A percentile compares a stretch with the other conserved stretches of the same genome.
phyloP scores from a whole-genome alignment of 2,329 filamentous ascomycete genomes.

The Trichophyton verrucosum region DNA sequence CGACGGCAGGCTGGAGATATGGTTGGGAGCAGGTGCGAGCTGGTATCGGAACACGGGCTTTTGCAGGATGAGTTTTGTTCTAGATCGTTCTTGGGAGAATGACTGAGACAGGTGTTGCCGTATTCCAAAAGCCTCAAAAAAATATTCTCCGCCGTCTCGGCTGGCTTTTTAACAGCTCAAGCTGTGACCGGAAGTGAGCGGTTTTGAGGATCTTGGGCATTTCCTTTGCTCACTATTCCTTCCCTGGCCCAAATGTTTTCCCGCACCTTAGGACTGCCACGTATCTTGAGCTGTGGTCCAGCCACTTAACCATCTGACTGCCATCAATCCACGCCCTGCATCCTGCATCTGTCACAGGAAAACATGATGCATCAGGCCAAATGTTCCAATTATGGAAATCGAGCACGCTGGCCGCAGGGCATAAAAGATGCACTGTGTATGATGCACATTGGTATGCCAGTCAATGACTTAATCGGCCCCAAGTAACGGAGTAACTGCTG shows the following conservation, averaged over 20 bases:
- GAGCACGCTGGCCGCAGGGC: not conserved
- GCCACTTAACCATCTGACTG: not conserved
- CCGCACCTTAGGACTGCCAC: not conserved
- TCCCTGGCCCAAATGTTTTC: not conserved
- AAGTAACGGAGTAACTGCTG: not conserved
- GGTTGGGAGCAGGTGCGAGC: not conserved
- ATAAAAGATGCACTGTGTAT: not conserved
- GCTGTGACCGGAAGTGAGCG: not conserved
- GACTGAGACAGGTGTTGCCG: not conserved
- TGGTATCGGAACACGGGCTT: not conserved
- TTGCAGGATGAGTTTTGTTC: not conserved
- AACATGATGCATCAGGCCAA: not conserved
- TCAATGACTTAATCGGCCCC: not conserved
- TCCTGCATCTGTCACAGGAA: not conserved
- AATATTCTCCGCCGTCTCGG: not conserved
- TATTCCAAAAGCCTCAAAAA: not conserved
- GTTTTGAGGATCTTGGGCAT: not conserved
- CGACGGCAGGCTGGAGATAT: not conserved
- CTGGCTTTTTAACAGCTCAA: not conserved
- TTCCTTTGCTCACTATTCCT: not conserved
- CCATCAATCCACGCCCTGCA: not conserved
- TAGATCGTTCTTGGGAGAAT: not conserved
- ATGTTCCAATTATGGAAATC: slow-evolving; percentile 2
- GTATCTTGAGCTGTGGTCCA: not conserved
- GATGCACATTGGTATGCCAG: not conserved